Base-by-base conservation (phyloP, 352 stramenopile genomes). In the Thalassiosira sp. region DNA sequence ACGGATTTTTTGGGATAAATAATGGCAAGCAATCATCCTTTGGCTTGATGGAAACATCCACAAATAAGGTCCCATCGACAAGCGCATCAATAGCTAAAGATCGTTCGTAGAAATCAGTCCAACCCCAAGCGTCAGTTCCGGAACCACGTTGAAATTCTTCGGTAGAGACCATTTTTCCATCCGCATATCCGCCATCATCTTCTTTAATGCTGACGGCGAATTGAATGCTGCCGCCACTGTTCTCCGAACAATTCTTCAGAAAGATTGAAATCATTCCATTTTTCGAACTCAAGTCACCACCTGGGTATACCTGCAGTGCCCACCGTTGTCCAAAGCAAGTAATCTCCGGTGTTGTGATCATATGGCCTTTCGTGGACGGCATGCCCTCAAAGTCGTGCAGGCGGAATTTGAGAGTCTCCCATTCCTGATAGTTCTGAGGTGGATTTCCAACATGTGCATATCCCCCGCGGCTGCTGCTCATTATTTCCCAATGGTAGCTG, bases 251-350 rank as follows among this genome's bases (percentile, higher is more conserved):
- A 16, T 5, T 8, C 8, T 27, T 22, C 5, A 60, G 18, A 45
- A 11, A 25, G 13, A 51, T 15, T 28, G 25, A 65, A n/a, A 65
- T 53, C 25, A 20, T 27, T 6, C 18, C 57, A 65, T 53, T 20
- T 18, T 65, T 1, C 20, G 57, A 7, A 18, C 5, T n/a, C 3
- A 2, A 13, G 35, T 37, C 28, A 2, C 57, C 57, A 13, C 57
- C 37, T 18, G 57, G 57, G 33, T 65, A 65, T 3, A 65, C 1
- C 18, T 52, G 1, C 35, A 65, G 11, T 18, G 3, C 1, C 57
- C 57, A 65, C 5, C 53, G 1, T 6, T 53, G 28, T 3, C 57
- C 57, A 33, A 53, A 65, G 31, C 57, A 65, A 5, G 15, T 35
- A 8, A 65, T 7, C 25, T 53, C 20, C 13, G 57, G 18, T 15